Conservation (phyloP, 2,329 filamentous ascomycete species). For the Xylariales sp. region DNA sequence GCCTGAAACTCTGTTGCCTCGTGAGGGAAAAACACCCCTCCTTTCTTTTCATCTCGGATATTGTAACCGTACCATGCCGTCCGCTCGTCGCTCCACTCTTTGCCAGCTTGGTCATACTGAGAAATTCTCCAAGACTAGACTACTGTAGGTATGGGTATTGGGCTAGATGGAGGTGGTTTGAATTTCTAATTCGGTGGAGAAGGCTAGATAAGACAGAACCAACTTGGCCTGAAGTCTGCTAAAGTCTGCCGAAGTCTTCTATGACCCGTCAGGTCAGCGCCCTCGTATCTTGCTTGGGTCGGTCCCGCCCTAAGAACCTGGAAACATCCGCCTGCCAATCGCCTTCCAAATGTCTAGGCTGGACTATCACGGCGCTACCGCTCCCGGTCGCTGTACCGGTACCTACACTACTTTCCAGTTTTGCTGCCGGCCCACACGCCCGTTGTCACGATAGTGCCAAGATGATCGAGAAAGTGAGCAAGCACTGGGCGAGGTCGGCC, state of each 20-base stretch:
- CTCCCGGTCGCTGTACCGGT: constrained; percentile 3
- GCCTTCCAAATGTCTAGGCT: constrained; percentile 10
- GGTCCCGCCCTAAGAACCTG: not conserved
- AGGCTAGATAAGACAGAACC: constrained; percentile 28
- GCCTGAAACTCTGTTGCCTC: constrained; percentile 4
- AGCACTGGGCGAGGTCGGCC: constrained; percentile 11
- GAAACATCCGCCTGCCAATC: constrained; percentile 30
- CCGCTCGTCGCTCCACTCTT: constrained; percentile 13
- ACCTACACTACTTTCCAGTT: constrained; percentile 18
- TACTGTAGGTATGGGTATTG: not conserved
- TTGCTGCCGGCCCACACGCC: constrained; percentile 27
- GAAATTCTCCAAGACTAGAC: constrained; percentile 11
- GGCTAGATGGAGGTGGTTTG: constrained; percentile 1
- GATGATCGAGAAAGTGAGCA: constrained; percentile 13
- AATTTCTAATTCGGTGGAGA: constrained; percentile 30
- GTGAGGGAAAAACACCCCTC: not conserved
- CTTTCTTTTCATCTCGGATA: not conserved
- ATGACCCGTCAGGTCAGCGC: constrained; percentile 10
- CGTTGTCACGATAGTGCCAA: constrained; percentile 28
- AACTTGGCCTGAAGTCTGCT: not conserved
- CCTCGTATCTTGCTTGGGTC: constrained; percentile 19
- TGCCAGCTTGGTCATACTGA: constrained; percentile 3
- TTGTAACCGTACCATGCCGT: not conserved
- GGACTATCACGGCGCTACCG: constrained; percentile 21
- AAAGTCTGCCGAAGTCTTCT: not conserved